A percentile compares a stretch with the other conserved stretches of the same genome.
These are phyloP conservation scores for Cercophora newfieldiana DNA, from an alignment of 495 filamentous ascomycete genomes.

Conservation along the genomic window DNA sequence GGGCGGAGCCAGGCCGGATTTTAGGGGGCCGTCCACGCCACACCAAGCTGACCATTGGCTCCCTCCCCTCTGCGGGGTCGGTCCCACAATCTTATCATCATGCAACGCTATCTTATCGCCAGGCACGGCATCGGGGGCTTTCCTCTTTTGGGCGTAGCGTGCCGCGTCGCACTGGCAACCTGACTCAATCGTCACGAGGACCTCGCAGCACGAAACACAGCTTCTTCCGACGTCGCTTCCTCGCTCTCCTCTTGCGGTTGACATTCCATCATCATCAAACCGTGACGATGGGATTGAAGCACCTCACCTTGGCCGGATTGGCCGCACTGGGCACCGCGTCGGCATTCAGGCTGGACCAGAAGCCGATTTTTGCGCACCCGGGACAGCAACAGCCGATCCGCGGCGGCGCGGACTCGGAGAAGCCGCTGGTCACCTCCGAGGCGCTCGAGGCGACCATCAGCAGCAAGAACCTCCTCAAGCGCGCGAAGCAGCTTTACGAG, in stretches of 20 bases:
- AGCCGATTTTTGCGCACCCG: conserved; percentile 4
- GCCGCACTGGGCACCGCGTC: conserved; percentile 11
- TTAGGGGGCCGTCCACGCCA: not conserved
- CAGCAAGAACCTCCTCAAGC: conserved; percentile 49
- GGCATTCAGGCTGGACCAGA: conserved; percentile 4
- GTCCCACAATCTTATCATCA: conserved; percentile 2
- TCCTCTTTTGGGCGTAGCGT: not conserved
- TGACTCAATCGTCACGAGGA: not conserved
- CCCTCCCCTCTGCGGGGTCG: not conserved
- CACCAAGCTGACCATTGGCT: not conserved
- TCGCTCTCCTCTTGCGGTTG: not conserved
- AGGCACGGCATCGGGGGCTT: not conserved
- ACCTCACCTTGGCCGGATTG: conserved; percentile 11
- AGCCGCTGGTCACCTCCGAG: conserved; percentile 50
- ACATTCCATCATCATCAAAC: not conserved
- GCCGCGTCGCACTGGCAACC: not conserved
- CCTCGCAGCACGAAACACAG: not conserved
- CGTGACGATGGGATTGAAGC: conserved; percentile 15
- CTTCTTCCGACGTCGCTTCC: not conserved
- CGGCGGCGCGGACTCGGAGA: conserved; percentile 12
- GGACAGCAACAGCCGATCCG: not conserved
- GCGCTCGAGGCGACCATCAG: conserved; percentile 56
- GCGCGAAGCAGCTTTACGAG: conserved; percentile 57
- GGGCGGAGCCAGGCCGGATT: not conserved
- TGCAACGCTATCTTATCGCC: not conserved